A percentile compares a stretch with the other conserved stretches of the same genome.
Conservation (phyloP, 352 stramenopile genomes). For the Globisporangium echinulatum region DNA sequence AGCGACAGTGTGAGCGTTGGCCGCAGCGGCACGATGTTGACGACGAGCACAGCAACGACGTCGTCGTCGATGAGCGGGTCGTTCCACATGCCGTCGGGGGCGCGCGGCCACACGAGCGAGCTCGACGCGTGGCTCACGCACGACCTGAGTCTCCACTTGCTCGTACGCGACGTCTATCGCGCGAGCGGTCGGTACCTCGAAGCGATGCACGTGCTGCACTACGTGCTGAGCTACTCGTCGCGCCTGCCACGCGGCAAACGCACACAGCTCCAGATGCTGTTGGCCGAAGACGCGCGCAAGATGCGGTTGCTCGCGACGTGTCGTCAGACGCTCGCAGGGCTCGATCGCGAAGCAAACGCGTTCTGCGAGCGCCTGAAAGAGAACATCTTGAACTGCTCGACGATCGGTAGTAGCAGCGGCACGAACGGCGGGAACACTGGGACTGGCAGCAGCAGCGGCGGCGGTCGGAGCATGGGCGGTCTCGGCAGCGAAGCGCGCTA, state of each 20-base stretch:
- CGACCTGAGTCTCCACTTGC: conserved; percentile 77
- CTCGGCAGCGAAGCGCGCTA: conserved; percentile 74
- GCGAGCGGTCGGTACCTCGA: conserved; percentile 75
- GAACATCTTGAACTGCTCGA: conserved; percentile 31
- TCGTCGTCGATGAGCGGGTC: conserved; percentile 60
- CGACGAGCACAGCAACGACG: conserved; percentile 57
- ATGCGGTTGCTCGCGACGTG: conserved; percentile 70
- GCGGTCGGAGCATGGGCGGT: conserved; percentile 47
- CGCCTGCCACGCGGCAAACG: conserved; percentile 73
- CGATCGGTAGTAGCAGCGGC: conserved; percentile 25
- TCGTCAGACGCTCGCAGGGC: conserved; percentile 59
- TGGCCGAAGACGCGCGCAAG: conserved; percentile 73
- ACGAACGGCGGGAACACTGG: conserved; percentile 26
- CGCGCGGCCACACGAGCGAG: conserved; percentile 51
- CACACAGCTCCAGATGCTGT: conserved; percentile 68
- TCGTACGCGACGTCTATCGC: conserved; percentile 73
- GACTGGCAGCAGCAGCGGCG: conserved; percentile 52
- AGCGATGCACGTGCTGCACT: conserved; percentile 70
- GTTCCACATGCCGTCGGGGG: conserved; percentile 45
- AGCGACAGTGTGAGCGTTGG: conserved; percentile 51
- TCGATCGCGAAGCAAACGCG: conserved; percentile 69
- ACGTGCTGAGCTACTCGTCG: conserved; percentile 67
- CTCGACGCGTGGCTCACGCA: conserved; percentile 79
- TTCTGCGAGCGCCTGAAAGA: conserved; percentile 70
- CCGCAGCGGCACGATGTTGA: conserved; percentile 62